Evolutionary conservation across 73 alveolate genomes (phyloP).

Genomic region (Blepharisma japonicum): DNA sequence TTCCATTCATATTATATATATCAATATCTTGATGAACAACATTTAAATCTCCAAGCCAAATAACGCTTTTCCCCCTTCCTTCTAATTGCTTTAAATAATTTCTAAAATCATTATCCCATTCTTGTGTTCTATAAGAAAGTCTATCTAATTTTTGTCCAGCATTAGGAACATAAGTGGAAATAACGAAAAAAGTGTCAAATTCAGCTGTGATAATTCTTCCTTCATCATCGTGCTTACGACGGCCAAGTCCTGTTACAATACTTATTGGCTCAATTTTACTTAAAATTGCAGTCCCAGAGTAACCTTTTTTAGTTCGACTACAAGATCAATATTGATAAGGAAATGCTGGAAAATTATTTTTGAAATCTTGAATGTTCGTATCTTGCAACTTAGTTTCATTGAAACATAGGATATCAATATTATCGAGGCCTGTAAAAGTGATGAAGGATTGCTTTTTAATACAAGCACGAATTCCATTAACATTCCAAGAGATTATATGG

Average conservation of each 20-base stretch:
- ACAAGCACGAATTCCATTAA: conserved; percentile 87
- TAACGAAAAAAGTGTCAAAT: conserved; percentile 80
- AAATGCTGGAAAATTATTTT: not conserved
- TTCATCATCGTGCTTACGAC: conserved; percentile 81
- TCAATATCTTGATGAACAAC: conserved; percentile 90
- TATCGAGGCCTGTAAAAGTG: conserved; percentile 54
- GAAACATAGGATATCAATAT: conserved; percentile 77
- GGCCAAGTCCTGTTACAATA: conserved; percentile 71
- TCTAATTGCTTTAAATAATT: conserved; percentile 56
- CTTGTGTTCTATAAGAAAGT: conserved; percentile 74
- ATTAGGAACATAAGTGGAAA: conserved; percentile 93
- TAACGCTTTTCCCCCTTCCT: conserved; percentile 53
- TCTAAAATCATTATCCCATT: conserved; percentile 88
- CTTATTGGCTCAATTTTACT: conserved; percentile 82
- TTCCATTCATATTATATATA: conserved; percentile 77
- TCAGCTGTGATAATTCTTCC: conserved; percentile 93
- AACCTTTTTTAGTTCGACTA: conserved; percentile 77
- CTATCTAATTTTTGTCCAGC: conserved; percentile 84
- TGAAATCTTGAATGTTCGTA: conserved; percentile 16
- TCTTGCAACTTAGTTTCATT: conserved; percentile 80
- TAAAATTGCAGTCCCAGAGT: conserved; percentile 91
- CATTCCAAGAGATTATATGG: conserved; percentile 72
- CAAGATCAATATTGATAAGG: conserved; percentile 69
- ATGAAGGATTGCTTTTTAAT: conserved; percentile 59
- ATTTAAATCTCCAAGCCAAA: conserved; percentile 84